Evolutionary conservation across 371 early-diverging fungal species (phyloP).

Genomic region (Mucor velutinosus): DNA sequence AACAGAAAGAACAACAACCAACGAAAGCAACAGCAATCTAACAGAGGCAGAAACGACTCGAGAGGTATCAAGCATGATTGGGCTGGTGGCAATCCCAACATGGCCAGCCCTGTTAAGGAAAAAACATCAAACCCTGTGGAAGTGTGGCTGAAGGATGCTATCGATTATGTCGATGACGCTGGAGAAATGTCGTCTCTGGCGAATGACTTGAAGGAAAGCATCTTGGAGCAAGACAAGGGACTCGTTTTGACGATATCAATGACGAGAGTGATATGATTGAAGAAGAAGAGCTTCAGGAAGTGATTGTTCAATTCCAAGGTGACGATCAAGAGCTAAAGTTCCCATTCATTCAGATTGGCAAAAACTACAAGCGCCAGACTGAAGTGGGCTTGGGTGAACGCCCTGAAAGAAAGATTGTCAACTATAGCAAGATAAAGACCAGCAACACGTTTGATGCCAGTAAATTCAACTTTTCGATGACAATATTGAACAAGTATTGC

Average conservation of each 20-base stretch:
- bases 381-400: slow-evolving; percentile 16
- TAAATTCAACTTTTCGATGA: slow-evolving; percentile 39
- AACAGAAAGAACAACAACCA: neutral
- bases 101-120: slow-evolving; percentile 1
- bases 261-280: slow-evolving; percentile 55
- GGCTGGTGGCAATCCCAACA: slow-evolving; percentile 39
- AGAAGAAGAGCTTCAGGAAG: slow-evolving; percentile 56
- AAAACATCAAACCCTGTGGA: slow-evolving; percentile 41
- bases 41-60: neutral
- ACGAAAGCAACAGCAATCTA: neutral
- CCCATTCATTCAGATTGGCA: slow-evolving; percentile 41
- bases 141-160: slow-evolving; percentile 47
- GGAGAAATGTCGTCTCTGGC: slow-evolving; percentile 12
- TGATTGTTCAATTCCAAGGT: slow-evolving; percentile 45
- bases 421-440: slow-evolving; percentile 37
- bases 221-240: slow-evolving; percentile 41
- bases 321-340: slow-evolving; percentile 39
- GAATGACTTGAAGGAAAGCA: slow-evolving; percentile 28
- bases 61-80: slow-evolving; percentile 15
- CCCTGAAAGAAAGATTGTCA: slow-evolving; percentile 29
- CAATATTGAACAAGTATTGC: slow-evolving; percentile 10
- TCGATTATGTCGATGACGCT: slow-evolving; percentile 28
- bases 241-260: slow-evolving; percentile 33
- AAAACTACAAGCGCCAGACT: slow-evolving; percentile 24
- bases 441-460: neutral